A percentile compares a stretch with the other conserved stretches of the same genome.
phyloP scores from a whole-genome alignment of 208 protist genomes.

The Crithidia bombi region DNA sequence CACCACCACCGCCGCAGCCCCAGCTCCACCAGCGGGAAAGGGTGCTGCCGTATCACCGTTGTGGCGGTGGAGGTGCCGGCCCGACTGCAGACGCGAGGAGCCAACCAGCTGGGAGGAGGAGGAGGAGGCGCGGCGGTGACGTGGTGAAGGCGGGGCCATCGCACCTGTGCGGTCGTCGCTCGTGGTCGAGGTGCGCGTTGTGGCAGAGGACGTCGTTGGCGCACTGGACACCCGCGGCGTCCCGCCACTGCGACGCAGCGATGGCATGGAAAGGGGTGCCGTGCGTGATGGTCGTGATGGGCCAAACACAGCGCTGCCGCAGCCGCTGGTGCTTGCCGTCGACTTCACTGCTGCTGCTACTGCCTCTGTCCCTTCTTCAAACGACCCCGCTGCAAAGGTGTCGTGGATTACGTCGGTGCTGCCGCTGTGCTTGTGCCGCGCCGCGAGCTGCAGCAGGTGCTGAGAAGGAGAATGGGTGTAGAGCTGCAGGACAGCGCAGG shows the following conservation, averaged over 20 bases:
- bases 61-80: neutral
- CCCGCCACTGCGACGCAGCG: slow-evolving; percentile 29
- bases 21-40: too few species aligned
- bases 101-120: neutral
- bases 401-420: neutral
- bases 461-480: slow-evolving; percentile 26
- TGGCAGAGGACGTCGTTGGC: slow-evolving; percentile 1
- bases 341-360: neutral
- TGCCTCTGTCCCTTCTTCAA: neutral
- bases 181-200: slow-evolving; percentile 14
- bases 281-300: neutral
- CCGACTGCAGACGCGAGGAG: neutral
- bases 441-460: slow-evolving; percentile 1
- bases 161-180: slow-evolving; percentile 7
- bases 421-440: neutral
- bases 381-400: neutral
- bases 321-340: neutral
- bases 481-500: slow-evolving; percentile 30
- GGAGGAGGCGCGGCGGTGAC: slow-evolving; percentile 2
- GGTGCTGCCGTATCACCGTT: too few species aligned
- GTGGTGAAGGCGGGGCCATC: slow-evolving; percentile 17
- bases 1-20: too few species aligned
- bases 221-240: slow-evolving; percentile 26
- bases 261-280: slow-evolving; percentile 12
- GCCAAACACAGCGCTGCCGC: too few species aligned